phyloP scores from a whole-genome alignment of 2,329 filamentous ascomycete genomes.

The Fusarium miscanthi region DNA sequence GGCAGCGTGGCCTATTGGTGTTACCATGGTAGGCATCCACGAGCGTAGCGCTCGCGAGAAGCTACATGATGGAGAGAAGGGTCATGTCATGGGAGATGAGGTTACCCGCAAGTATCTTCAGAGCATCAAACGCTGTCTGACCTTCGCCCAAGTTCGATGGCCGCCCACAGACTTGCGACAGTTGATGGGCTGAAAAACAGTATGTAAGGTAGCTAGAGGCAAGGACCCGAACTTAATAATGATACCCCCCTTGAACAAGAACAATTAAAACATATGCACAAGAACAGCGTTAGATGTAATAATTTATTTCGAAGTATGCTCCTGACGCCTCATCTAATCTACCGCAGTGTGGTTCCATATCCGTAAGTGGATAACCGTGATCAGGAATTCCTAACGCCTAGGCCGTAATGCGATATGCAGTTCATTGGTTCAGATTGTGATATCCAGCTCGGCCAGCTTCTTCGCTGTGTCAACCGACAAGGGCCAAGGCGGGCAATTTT shows the following conservation, averaged over 20 bases:
- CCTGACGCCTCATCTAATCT: constrained; percentile 37
- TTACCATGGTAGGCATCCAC: constrained; percentile 99
- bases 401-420: constrained; percentile 26
- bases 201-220: background rate
- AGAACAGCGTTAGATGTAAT: background rate
- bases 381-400: constrained; percentile 42
- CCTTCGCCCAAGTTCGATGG: constrained; percentile 97
- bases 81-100: constrained; percentile 98
- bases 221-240: constrained; percentile 21
- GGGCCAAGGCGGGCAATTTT: background rate
- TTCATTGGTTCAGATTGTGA: constrained; percentile 18
- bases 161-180: constrained; percentile 92
- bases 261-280: background rate
- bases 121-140: constrained; percentile 96
- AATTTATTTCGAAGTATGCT: constrained; percentile 18
- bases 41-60: constrained; percentile 96
- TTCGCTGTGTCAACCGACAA: background rate
- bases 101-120: constrained; percentile 95
- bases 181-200: constrained; percentile 77
- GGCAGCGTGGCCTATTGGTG: constrained; percentile 98
- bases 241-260: constrained; percentile 37
- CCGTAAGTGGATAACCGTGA: constrained; percentile 37
- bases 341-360: constrained; percentile 20
- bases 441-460: background rate
- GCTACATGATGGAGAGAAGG: constrained; percentile 85